Evolutionary conservation across 2,329 filamentous ascomycete genomes (phyloP), one percentile per base, ranked within the genome.

Genomic region (Hymenotorrendiella dingleyae): DNA sequence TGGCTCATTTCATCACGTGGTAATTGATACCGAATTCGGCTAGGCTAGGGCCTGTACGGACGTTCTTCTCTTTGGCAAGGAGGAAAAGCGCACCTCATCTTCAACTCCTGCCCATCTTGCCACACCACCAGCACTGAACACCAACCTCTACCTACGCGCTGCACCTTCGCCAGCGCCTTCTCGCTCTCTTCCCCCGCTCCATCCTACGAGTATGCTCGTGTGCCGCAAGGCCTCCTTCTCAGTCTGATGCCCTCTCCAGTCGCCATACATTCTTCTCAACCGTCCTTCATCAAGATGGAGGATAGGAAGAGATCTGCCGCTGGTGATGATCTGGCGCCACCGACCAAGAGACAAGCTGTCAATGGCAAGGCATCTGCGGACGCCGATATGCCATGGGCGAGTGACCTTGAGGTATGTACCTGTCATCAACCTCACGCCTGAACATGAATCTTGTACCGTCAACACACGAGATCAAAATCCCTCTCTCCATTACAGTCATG

Each of bases 241-340:
- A 71, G 76, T 83, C 85, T 88, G 77, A 94, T 94, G 87, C 78
- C 86, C 78, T 81, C 86, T 47, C 53, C 57, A 47, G 52, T 50
- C 71, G 84, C 86, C 70, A 74, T 82, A 67, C 67, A 70, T 63
- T 76, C 82, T 74, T 79, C 81, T 78, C 80, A 85, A 74, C 84
- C 87, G 72, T 82, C 82, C 76, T 76, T 86, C 70, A 74, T 81
- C 73, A 95, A 93, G 79, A 98, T 97, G 91, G 93, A 98, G 78
- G 93, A 97, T 74, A 88, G 93, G 79, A 98, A 98, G 79, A 82
- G 93, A 79, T 85, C 89, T 63, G 86, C 89, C 63, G n/a, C n/a
- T n/a, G 77, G 84, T 60, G 86, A 93, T 65, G 88, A 96, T 56
- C 73, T 86, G 61, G 86, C 85, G 54, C 91, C 91, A 54, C 90